Conservation (phyloP, 176 grass and related monocot genomes). For the Juncus effusus region DNA sequence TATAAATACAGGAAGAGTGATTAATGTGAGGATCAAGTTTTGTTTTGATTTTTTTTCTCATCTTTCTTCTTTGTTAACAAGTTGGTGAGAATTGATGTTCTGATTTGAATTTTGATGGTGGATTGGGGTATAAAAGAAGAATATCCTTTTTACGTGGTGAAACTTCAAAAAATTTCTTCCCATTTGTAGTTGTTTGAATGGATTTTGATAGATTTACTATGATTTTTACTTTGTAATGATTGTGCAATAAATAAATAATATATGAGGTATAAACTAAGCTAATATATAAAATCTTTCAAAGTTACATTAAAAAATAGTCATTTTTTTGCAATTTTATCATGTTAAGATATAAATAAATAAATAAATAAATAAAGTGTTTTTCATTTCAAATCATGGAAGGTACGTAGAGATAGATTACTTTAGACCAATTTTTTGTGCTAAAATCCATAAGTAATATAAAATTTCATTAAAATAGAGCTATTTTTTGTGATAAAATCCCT, state of each 20-base stretch:
- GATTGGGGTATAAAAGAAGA: conserved; percentile 12
- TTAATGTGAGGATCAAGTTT: not conserved
- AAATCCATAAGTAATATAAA: conserved; percentile 12
- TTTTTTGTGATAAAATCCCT: conserved; percentile 9
- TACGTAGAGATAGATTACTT: not conserved
- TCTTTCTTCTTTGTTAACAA: not conserved
- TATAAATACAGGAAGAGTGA: too few relatives aligned
- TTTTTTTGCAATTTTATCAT: too few relatives aligned
- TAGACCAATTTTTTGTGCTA: conserved; percentile 5
- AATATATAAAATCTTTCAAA: too few relatives aligned
- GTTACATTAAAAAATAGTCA: too few relatives aligned
- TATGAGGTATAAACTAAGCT: too few relatives aligned
- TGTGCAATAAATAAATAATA: not conserved
- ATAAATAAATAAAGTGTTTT: conserved; percentile 8
- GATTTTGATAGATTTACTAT: too few relatives aligned
- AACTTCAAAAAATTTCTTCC: not conserved
- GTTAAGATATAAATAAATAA: not conserved
- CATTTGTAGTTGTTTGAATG: too few relatives aligned
- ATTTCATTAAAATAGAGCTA: too few relatives aligned
- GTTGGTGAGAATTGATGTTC: not conserved
- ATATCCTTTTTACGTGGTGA: conserved; percentile 9
- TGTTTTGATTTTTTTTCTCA: not conserved
- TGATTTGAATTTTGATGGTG: not conserved
- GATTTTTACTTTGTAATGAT: too few relatives aligned
- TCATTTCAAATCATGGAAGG: not conserved